Conservation (phyloP, 768 basidiomycete species). For the Amanita subjunquillea region DNA sequence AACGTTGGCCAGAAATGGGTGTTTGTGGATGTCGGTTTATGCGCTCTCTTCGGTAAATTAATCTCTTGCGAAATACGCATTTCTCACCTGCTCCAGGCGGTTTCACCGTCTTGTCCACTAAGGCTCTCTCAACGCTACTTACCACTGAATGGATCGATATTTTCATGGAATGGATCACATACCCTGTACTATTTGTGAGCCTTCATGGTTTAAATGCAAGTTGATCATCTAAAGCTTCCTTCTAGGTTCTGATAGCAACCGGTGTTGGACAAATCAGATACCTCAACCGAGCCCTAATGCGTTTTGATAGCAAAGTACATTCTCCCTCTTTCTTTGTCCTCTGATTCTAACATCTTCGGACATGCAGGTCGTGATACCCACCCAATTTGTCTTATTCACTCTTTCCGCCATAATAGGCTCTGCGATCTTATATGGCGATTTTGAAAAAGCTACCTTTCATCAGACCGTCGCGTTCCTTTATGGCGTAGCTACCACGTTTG, state of each 20-base stretch:
- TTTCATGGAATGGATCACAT: conserved; percentile 75
- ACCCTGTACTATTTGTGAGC: conserved; percentile 63
- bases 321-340: neutral
- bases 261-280: conserved; percentile 81
- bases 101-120: conserved; percentile 90
- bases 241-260: conserved; percentile 57
- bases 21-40: conserved; percentile 80
- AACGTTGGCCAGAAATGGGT: conserved; percentile 56
- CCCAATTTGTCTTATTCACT: conserved; percentile 92
- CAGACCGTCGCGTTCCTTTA: conserved; percentile 78
- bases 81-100: conserved; percentile 41
- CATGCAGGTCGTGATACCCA: conserved; percentile 76
- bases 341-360: conserved; percentile 1
- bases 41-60: conserved; percentile 67
- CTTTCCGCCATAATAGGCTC: conserved; percentile 89
- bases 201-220: neutral
- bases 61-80: neutral
- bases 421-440: conserved; percentile 91
- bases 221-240: conserved; percentile 7
- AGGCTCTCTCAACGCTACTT: conserved; percentile 81
- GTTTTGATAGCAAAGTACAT: conserved; percentile 81
- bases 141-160: conserved; percentile 70
- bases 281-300: conserved; percentile 80
- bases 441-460: conserved; percentile 72
- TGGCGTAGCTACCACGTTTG: conserved; percentile 82